Evolutionary conservation across 345 rosid genomes (phyloP).

Genomic region (Euphorbia tirucalli): DNA sequence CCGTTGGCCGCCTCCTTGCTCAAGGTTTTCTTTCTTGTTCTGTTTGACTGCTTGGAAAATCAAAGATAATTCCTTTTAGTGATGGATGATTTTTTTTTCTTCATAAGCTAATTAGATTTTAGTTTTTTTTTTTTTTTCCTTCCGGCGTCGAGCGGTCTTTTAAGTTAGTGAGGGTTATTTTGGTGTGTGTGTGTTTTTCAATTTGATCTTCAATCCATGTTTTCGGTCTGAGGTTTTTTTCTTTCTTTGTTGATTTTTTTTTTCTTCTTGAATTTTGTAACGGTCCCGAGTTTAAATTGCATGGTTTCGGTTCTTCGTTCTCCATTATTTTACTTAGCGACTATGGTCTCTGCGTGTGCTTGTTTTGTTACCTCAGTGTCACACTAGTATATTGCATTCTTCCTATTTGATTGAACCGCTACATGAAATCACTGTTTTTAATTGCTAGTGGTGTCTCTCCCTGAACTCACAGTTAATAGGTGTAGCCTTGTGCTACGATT

Average conservation of each 20-base stretch:
- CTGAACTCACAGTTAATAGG: neutral
- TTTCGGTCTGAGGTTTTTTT: slow-evolving; percentile 1
- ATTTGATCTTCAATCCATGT: neutral
- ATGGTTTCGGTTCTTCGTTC: neutral
- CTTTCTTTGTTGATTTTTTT: neutral
- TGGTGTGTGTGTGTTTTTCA: neutral
- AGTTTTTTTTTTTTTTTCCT: neutral
- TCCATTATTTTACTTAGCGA: neutral
- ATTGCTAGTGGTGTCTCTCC: neutral
- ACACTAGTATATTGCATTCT: neutral
- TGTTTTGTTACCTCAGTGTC: neutral
- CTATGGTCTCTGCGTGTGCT: neutral
- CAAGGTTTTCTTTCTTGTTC: slow-evolving; percentile 51
- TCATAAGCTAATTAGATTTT: neutral
- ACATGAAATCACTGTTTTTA: neutral
- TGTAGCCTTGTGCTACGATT: neutral
- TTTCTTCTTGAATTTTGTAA: too few relatives aligned
- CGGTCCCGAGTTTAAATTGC: neutral
- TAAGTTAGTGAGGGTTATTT: neutral
- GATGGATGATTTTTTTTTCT: neutral
- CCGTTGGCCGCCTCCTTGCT: slow-evolving; percentile 87
- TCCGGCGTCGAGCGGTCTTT: neutral
- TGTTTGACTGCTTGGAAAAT: slow-evolving; percentile 6
- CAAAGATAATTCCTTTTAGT: neutral
- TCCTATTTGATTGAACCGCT: neutral